phyloP scores from a whole-genome alignment of 1,284 basidiomycete species.

The Meripilus lineatus region DNA sequence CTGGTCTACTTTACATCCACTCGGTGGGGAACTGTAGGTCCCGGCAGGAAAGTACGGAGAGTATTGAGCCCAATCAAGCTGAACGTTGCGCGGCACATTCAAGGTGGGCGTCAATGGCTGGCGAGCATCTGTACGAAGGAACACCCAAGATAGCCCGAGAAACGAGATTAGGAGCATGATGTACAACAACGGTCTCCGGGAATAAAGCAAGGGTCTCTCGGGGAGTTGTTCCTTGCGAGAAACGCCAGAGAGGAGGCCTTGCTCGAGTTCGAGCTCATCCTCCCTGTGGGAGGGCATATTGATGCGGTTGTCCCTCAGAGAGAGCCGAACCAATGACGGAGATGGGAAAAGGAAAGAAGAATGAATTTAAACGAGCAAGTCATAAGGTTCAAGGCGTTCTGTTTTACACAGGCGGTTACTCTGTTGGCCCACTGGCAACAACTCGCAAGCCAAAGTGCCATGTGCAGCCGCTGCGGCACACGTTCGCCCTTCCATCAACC shows the following conservation, averaged over 20 bases:
- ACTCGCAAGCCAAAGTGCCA: no score
- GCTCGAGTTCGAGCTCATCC: conserved; percentile 10
- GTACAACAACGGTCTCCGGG: background rate
- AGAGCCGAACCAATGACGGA: no score
- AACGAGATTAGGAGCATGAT: background rate
- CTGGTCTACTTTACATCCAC: conserved; percentile 51
- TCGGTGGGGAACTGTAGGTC: conserved; percentile 43
- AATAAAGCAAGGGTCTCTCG: background rate
- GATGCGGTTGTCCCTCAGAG: no score
- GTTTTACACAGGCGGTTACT: no score
- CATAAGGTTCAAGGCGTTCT: no score
- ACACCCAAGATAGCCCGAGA: background rate
- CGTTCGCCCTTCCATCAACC: no score
- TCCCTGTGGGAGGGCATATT: no score
- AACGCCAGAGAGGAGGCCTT: conserved; percentile 13
- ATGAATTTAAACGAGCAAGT: no score
- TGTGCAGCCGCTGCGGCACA: no score
- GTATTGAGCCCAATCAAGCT: conserved; percentile 51
- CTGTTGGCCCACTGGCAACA: no score
- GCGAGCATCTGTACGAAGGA: background rate
- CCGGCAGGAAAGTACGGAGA: conserved; percentile 52
- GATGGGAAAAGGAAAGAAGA: no score
- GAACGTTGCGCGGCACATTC: conserved; percentile 14
- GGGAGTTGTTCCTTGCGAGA: background rate
- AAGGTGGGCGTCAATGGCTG: conserved; percentile 12